Percentiles rank a stretch among this genome's conserved stretches.
Conservation (phyloP, 225 moss, liverwort and hornwort species). For the Thuidium tamariscinum region DNA sequence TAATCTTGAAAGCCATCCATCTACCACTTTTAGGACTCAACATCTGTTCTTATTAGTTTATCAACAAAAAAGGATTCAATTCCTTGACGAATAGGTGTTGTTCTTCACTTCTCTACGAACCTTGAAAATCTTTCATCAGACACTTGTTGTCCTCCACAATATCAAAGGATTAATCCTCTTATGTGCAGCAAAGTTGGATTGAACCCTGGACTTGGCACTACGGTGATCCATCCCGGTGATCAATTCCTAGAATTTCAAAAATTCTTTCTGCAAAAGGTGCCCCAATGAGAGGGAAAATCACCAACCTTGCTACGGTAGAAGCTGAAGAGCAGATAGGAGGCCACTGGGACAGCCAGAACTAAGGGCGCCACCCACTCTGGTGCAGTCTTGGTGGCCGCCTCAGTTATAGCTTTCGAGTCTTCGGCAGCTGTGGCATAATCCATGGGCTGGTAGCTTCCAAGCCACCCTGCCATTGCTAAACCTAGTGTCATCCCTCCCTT, state of each 20-base stretch:
- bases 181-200: too few relatives aligned
- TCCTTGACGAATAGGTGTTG: neutral
- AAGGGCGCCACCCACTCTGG: conserved; percentile 67
- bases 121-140: neutral
- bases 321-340: conserved; percentile 49
- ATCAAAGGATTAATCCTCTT: too few relatives aligned
- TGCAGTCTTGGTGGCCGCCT: conserved; percentile 13
- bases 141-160: neutral
- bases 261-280: neutral
- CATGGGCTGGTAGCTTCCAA: neutral
- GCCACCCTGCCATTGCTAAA: neutral
- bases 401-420: neutral
- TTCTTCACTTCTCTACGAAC: neutral
- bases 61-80: too few relatives aligned
- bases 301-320: conserved; percentile 50
- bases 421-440: conserved; percentile 7
- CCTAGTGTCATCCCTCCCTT: neutral
- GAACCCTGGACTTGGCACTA: neutral
- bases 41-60: neutral
- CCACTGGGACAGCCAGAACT: conserved; percentile 50
- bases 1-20: neutral
- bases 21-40: neutral
- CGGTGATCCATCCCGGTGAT: too few relatives aligned
- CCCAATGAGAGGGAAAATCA: neutral
- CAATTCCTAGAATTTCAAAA: neutral